Conservation (phyloP, 164 flowering plant species). For the Malania oleifera region DNA sequence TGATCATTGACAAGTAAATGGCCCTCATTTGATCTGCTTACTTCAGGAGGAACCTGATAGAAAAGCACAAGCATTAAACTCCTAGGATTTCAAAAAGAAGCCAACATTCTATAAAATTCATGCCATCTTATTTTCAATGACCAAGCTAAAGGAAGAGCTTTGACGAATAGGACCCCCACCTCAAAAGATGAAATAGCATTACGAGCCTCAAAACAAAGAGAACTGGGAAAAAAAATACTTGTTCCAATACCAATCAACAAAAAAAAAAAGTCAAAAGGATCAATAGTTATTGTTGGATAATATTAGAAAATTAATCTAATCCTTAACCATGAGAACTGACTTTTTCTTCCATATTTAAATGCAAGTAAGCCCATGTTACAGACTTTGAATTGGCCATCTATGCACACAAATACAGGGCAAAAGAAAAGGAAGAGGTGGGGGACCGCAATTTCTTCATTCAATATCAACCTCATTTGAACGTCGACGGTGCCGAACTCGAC, state of each 20-base stretch:
- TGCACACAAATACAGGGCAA: not conserved
- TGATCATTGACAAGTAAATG: conserved; percentile 71
- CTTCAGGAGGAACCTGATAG: conserved; percentile 48
- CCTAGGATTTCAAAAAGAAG: not conserved
- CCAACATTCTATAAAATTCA: not conserved
- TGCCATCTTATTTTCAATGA: not conserved
- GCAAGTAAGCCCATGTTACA: too few relatives aligned
- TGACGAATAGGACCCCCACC: not conserved
- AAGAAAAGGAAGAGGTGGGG: not conserved
- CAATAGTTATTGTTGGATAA: too few relatives aligned
- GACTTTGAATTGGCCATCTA: too few relatives aligned
- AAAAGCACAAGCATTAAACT: not conserved
- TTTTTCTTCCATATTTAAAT: too few relatives aligned
- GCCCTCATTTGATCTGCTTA: conserved; percentile 49
- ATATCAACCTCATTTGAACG: conserved; percentile 61
- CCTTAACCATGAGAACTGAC: too few relatives aligned
- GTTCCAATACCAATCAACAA: too few relatives aligned
- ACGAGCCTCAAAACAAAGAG: not conserved
- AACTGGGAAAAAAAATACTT: not conserved
- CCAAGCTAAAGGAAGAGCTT: not conserved
- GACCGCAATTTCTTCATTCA: not conserved
- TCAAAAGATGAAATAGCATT: not conserved
- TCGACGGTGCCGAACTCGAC: conserved; percentile 58
- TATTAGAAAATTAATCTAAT: too few relatives aligned
- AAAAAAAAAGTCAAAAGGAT: too few relatives aligned